phyloP scores from a whole-genome alignment of 2,329 filamentous ascomycete genomes.

The Fusarium foetens region DNA sequence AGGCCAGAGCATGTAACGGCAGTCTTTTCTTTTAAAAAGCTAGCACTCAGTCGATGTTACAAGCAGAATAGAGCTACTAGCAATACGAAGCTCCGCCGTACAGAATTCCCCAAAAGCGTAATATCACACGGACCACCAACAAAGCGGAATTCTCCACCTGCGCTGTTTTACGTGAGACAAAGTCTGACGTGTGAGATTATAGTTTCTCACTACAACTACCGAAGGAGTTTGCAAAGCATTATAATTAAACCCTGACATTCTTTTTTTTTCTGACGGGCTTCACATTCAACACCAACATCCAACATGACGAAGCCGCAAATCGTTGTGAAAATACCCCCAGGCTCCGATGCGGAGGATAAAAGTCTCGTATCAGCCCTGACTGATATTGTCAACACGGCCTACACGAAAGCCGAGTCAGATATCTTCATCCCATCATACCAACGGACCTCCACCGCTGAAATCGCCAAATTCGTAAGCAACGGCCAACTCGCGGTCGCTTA shows the following conservation, averaged over 20 bases:
- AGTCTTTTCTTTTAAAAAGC: background rate
- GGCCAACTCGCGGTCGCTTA: slow-evolving; percentile 43
- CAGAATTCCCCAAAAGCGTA: background rate
- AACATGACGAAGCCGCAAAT: background rate
- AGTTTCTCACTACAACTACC: background rate
- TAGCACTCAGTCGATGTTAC: background rate
- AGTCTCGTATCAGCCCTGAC: slow-evolving; percentile 24
- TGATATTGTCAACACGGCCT: slow-evolving; percentile 44
- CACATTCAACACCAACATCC: accelerated
- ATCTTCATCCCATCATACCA: slow-evolving; percentile 44
- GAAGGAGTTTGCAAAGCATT: background rate
- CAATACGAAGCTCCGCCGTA: background rate
- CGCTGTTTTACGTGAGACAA: background rate
- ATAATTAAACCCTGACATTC: accelerated
- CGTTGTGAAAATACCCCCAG: slow-evolving; percentile 35
- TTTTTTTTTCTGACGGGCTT: accelerated
- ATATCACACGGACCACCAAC: background rate
- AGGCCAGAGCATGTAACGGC: background rate
- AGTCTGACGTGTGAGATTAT: background rate
- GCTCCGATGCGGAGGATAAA: slow-evolving; percentile 31
- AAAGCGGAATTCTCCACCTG: background rate
- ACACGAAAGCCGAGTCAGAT: slow-evolving; percentile 39
- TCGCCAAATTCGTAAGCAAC: slow-evolving; percentile 35
- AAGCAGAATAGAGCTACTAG: too few species aligned
- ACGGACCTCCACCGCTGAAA: slow-evolving; percentile 38